Evolutionary conservation across 2,329 filamentous ascomycete species (phyloP).

Genomic region (Ophiosphaerella herpotricha): DNA sequence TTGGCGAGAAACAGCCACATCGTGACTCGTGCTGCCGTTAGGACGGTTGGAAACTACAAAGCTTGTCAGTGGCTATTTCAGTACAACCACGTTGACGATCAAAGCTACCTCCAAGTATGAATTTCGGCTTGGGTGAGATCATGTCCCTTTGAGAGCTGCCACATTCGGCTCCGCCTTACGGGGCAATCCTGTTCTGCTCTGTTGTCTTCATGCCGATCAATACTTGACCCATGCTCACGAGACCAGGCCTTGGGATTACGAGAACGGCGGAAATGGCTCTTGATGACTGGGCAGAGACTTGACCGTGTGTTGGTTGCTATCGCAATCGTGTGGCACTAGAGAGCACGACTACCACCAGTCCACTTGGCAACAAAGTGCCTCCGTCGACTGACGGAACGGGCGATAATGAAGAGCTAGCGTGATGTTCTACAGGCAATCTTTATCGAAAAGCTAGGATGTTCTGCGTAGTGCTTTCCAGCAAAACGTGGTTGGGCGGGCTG

Average conservation of each 20-base stretch:
- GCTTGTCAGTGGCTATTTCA: slow-evolving; percentile 7
- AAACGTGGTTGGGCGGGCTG: slow-evolving; percentile 5
- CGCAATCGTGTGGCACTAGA: slow-evolving; percentile 30
- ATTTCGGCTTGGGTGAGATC: neutral
- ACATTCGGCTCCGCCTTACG: slow-evolving; percentile 2
- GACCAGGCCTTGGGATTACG: neutral
- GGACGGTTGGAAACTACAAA: slow-evolving; percentile 1
- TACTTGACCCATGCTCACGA: neutral
- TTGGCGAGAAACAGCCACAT: neutral
- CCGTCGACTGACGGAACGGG: slow-evolving; percentile 5
- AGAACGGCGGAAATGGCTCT: neutral
- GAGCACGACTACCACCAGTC: neutral
- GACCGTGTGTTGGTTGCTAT: slow-evolving; percentile 24
- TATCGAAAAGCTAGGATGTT: slow-evolving; percentile 36
- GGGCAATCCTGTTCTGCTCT: neutral
- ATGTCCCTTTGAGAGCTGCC: slow-evolving; percentile 10
- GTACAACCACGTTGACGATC: slow-evolving; percentile 11
- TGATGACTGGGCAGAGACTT: slow-evolving; percentile 4
- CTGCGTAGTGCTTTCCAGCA: slow-evolving; percentile 9
- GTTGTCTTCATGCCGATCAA: neutral
- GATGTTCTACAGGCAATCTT: slow-evolving; percentile 28
- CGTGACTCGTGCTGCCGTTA: slow-evolving; percentile 4
- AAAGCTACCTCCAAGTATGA: neutral
- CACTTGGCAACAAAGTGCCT: neutral
- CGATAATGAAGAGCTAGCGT: slow-evolving; percentile 4